A percentile compares a stretch with the other conserved stretches of the same genome.
These are phyloP conservation scores for Termitomyces sp. DNA, from an alignment of 768 basidiomycete genomes.

Conservation along the genomic window DNA sequence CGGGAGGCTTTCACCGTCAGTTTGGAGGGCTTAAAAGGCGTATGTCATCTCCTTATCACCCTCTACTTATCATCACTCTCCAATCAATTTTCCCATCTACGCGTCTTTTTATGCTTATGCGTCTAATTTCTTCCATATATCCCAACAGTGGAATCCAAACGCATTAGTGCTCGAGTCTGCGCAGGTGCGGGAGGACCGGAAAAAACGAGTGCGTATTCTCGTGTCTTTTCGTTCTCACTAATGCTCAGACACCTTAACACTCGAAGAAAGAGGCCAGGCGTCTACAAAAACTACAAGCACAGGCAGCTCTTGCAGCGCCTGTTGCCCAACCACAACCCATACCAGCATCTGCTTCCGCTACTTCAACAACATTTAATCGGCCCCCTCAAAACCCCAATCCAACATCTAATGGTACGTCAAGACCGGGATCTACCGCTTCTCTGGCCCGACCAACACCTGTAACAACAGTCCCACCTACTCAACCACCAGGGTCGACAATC, in stretches of 20 bases:
- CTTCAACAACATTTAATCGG: slow-evolving; percentile 20
- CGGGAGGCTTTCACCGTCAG: slow-evolving; percentile 72
- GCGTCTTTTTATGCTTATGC: neutral
- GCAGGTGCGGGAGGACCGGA: slow-evolving; percentile 74
- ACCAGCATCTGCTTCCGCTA: slow-evolving; percentile 25
- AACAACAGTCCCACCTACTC: slow-evolving; percentile 12
- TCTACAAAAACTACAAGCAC: slow-evolving; percentile 53
- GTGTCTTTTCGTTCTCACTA: neutral
- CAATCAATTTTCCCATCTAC: neutral
- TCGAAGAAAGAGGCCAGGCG: slow-evolving; percentile 68
- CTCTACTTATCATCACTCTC: neutral
- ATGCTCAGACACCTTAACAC: neutral
- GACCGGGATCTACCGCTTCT: slow-evolving; percentile 27
- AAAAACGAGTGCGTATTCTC: slow-evolving; percentile 58
- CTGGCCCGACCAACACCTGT: slow-evolving; percentile 14
- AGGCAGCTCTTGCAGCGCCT: slow-evolving; percentile 20
- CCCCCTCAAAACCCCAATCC: slow-evolving; percentile 17
- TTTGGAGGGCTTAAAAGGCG: slow-evolving; percentile 69
- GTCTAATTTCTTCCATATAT: neutral
- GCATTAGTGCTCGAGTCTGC: slow-evolving; percentile 62
- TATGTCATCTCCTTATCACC: slow-evolving; percentile 32
- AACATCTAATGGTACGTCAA: slow-evolving; percentile 24
- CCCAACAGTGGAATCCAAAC: slow-evolving; percentile 60
- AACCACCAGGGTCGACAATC: slow-evolving; percentile 20
- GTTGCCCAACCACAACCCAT: slow-evolving; percentile 27